These are phyloP conservation scores for Corchorus olitorius DNA, from an alignment of 345 rosid species.

Conservation along the genomic window DNA sequence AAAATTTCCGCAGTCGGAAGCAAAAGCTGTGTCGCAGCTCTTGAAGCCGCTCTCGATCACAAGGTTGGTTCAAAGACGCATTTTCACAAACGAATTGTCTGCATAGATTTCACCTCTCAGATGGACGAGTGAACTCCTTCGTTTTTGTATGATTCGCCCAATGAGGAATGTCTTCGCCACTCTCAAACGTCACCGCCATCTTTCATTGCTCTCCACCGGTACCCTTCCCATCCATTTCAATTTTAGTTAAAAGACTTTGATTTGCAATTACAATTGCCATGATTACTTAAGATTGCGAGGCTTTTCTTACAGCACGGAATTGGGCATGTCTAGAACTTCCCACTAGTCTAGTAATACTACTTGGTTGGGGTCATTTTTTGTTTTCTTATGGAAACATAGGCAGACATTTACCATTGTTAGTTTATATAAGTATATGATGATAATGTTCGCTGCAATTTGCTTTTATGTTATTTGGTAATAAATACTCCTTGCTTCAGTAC, in stretches of 20 bases:
- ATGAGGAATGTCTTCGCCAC: conserved; percentile 65
- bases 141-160: conserved; percentile 26
- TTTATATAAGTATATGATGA: background rate
- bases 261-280: background rate
- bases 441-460: background rate
- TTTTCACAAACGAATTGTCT: conserved; percentile 45
- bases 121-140: conserved; percentile 24
- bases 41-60: background rate
- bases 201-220: conserved; percentile 41
- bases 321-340: background rate
- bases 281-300: background rate
- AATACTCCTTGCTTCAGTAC: conserved; percentile 38
- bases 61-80: conserved; percentile 28
- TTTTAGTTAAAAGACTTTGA: background rate
- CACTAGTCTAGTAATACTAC: background rate
- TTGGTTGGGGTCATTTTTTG: background rate
- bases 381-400: background rate
- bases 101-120: conserved; percentile 13
- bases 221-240: background rate
- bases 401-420: background rate
- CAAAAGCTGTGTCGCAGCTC: background rate
- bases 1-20: conserved; percentile 5
- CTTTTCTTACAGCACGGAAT: background rate
- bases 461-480: background rate
- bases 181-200: conserved; percentile 59